Conservation (phyloP, 192 early-diverging fungal species). For the Spizellomyces punctatus region DNA sequence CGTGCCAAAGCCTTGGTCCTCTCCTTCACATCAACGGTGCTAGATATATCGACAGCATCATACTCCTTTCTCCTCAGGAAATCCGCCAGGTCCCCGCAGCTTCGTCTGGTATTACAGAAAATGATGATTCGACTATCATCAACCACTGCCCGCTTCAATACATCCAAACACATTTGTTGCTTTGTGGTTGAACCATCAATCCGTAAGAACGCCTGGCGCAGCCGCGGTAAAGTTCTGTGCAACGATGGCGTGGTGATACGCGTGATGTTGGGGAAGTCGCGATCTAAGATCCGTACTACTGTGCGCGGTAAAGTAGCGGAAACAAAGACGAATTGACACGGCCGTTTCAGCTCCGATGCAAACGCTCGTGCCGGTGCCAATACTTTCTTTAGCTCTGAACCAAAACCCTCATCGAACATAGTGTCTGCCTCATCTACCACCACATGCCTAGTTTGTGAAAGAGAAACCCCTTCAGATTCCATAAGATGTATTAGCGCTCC, state of each 20-base stretch:
- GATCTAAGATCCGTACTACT: conserved; percentile 10
- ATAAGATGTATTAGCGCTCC: conserved; percentile 59
- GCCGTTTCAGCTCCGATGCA: conserved; percentile 17
- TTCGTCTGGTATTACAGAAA: conserved; percentile 78
- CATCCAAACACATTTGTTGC: conserved; percentile 70
- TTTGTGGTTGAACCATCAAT: conserved; percentile 67
- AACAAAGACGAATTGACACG: conserved; percentile 36
- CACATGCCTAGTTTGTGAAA: conserved; percentile 64
- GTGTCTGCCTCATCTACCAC: conserved; percentile 96
- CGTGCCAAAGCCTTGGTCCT: conserved; percentile 15
- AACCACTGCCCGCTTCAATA: conserved; percentile 60
- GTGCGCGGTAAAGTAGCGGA: conserved; percentile 51
- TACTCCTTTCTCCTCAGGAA: conserved; percentile 31
- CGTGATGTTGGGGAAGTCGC: conserved; percentile 29
- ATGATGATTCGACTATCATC: conserved; percentile 72
- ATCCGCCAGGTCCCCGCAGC: conserved; percentile 31
- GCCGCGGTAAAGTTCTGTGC: conserved; percentile 74
- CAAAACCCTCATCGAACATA: conserved; percentile 83
- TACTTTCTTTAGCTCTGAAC: conserved; percentile 62
- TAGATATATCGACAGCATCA: conserved; percentile 23
- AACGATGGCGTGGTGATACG: conserved; percentile 79
- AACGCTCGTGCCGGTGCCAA: conserved; percentile 50
- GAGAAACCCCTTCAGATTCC: conserved; percentile 56
- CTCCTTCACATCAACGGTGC: conserved; percentile 10
- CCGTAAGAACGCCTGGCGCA: conserved; percentile 81